Conservation (phyloP, 805 yeast genomes). For the Maudiozyma serrabonitensis region DNA sequence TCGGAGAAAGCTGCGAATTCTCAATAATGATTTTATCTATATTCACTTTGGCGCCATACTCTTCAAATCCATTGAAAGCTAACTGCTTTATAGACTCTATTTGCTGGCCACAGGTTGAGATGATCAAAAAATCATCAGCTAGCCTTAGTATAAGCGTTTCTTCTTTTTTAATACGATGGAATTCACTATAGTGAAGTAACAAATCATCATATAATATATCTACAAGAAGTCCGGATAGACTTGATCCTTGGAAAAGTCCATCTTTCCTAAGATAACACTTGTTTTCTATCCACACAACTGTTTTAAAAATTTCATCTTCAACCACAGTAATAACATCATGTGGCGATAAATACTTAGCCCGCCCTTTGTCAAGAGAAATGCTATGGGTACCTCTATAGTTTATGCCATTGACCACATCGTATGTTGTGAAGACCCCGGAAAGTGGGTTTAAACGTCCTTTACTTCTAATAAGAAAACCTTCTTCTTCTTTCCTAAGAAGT, state of each 20-base stretch:
- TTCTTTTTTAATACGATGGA: conserved; percentile 19
- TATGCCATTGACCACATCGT: conserved; percentile 16
- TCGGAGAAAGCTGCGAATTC: conserved; percentile 14
- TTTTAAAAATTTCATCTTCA: conserved; percentile 42
- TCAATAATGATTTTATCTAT: conserved; percentile 30
- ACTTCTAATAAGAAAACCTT: conserved; percentile 25
- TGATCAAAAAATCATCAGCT: conserved; percentile 79
- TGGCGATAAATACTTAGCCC: conserved; percentile 32
- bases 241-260: conserved; percentile 83
- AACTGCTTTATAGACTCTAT: conserved; percentile 26
- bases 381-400: conserved; percentile 6
- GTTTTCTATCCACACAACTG: conserved; percentile 35
- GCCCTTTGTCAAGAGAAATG: conserved; percentile 26
- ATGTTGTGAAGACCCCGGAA: conserved; percentile 6
- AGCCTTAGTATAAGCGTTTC: conserved; percentile 44
- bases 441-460: conserved; percentile 15
- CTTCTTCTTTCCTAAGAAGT: conserved; percentile 11
- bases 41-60: conserved; percentile 36
- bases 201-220: conserved; percentile 62
- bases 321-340: conserved; percentile 39
- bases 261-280: conserved; percentile 38
- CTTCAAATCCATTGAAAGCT: conserved; percentile 32
- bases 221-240: conserved; percentile 64
- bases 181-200: conserved; percentile 29
- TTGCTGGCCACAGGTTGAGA: conserved; percentile 36